Percentiles rank a stretch among this genome's conserved stretches.
phyloP scores from a whole-genome alignment of 257 asterid genomes.

The Euphrasia confusa region DNA sequence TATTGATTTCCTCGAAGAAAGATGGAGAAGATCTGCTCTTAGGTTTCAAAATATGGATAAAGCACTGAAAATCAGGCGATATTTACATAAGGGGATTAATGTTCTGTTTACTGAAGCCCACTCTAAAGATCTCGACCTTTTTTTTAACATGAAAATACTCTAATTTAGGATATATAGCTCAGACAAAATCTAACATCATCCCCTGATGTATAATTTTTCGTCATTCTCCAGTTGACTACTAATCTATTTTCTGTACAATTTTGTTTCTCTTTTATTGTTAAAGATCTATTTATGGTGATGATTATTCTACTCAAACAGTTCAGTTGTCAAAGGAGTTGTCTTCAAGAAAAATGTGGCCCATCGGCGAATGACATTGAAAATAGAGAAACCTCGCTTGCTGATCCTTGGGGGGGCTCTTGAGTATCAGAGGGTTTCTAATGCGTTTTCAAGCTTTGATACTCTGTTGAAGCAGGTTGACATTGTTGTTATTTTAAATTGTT shows the following conservation, averaged over 20 bases:
- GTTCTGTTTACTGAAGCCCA: too few species aligned
- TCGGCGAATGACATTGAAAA: constrained; percentile 81
- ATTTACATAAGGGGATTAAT: too few species aligned
- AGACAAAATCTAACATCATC: too few species aligned
- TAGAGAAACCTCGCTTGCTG: constrained; percentile 79
- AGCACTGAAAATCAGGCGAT: too few species aligned
- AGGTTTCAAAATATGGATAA: too few species aligned
- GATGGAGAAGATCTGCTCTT: neutral
- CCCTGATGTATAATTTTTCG: neutral
- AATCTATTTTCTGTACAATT: neutral
- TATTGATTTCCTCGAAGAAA: constrained; percentile 10
- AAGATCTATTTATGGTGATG: constrained; percentile 20
- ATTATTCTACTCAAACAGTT: constrained; percentile 37
- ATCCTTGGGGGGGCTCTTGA: constrained; percentile 98
- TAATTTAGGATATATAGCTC: too few species aligned
- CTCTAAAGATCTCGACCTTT: too few species aligned
- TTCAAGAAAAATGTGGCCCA: constrained; percentile 96
- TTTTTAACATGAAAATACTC: too few species aligned
- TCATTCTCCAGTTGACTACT: neutral
- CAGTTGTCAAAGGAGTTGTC: constrained; percentile 86
- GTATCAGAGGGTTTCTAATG: constrained; percentile 87
- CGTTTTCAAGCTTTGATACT: constrained; percentile 90
- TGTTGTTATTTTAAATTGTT: constrained; percentile 18
- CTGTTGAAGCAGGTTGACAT: constrained; percentile 83
- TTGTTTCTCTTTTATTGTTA: too few species aligned